These are phyloP conservation scores for Clathrus columnatus DNA, from an alignment of 768 basidiomycete genomes.

Conservation along the genomic window DNA sequence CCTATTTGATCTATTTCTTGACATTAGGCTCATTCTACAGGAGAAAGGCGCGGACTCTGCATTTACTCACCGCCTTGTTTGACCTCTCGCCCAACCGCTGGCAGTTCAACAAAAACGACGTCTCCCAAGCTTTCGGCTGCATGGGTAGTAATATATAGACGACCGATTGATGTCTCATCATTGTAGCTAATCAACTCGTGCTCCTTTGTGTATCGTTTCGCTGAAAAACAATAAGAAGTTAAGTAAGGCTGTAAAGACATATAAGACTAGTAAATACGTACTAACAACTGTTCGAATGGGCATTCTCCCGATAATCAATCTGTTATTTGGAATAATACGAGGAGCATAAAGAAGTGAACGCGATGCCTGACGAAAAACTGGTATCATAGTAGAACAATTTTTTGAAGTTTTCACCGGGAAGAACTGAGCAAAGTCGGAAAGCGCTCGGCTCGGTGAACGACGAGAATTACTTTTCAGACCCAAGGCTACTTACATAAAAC, in stretches of 20 bases:
- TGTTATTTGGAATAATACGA: conserved; percentile 15
- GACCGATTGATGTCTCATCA: conserved; percentile 65
- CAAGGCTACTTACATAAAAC: too few relatives aligned
- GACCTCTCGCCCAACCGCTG: conserved; percentile 51
- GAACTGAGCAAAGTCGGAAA: too few relatives aligned
- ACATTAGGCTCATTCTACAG: not conserved
- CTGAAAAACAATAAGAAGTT: conserved; percentile 32
- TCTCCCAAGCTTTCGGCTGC: conserved; percentile 90
- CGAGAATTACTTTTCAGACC: too few relatives aligned
- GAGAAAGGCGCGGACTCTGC: too few relatives aligned
- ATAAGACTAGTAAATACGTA: conserved; percentile 27
- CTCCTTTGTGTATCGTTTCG: conserved; percentile 73
- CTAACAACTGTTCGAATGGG: conserved; percentile 49
- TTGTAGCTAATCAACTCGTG: conserved; percentile 86
- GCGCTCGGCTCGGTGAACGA: not conserved
- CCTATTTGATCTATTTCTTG: conserved; percentile 62
- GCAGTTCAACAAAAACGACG: conserved; percentile 95
- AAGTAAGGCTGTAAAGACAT: not conserved
- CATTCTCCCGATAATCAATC: conserved; percentile 18
- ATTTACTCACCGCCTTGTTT: conserved; percentile 71
- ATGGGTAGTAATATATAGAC: conserved; percentile 81
- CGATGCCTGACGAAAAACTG: conserved; percentile 24
- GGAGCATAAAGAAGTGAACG: conserved; percentile 16
- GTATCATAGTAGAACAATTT: conserved; percentile 18
- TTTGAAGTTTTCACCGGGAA: not conserved